Conservation (phyloP, 371 early-diverging fungal species). For the Amoeboradix gromovi region DNA sequence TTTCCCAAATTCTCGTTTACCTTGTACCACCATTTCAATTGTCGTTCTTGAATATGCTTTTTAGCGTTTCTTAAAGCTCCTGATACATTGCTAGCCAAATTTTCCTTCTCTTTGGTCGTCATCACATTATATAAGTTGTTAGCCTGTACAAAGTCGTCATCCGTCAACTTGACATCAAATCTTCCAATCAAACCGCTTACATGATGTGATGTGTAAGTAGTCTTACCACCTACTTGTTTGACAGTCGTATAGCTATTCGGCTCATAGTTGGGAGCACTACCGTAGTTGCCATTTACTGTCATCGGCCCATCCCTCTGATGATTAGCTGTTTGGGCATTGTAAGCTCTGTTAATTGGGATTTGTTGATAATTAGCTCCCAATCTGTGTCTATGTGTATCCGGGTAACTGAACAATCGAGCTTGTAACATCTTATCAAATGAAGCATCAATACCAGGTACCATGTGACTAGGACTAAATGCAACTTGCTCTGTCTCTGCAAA, state of each 20-base stretch:
- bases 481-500: constrained; percentile 50
- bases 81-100: background rate
- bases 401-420: constrained; percentile 41
- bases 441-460: constrained; percentile 40
- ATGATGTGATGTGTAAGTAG: background rate
- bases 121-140: background rate
- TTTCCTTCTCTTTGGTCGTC: background rate
- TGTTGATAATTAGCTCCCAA: constrained; percentile 39
- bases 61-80: background rate
- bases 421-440: constrained; percentile 40
- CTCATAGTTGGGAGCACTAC: constrained; percentile 32
- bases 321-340: constrained; percentile 17
- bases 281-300: constrained; percentile 33
- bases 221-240: background rate
- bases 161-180: background rate
- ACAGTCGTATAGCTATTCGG: constrained; percentile 20
- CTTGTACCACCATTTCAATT: constrained; percentile 1
- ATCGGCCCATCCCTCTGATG: constrained; percentile 40
- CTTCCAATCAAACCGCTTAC: background rate
- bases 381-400: constrained; percentile 44
- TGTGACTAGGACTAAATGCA: constrained; percentile 36
- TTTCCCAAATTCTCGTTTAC: background rate
- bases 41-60: constrained; percentile 1
- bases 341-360: constrained; percentile 41
- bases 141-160: constrained; percentile 1